Conservation (phyloP, 2,329 filamentous ascomycete species). For the Monilinia aucupariae region DNA sequence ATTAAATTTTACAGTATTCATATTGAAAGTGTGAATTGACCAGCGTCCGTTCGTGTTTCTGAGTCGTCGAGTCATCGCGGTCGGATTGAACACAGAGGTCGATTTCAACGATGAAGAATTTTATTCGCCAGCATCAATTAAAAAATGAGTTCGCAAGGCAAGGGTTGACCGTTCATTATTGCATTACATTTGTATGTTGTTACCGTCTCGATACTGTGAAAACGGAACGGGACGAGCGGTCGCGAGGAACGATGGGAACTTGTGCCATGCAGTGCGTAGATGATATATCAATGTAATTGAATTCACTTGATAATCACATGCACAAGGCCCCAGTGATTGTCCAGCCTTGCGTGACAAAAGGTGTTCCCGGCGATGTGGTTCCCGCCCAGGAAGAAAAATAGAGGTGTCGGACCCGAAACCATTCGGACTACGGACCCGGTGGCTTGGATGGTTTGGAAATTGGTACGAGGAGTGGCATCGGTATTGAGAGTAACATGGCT, state of each 20-base stretch:
- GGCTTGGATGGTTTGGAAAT: neutral
- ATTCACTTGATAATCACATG: neutral
- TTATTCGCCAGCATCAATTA: neutral
- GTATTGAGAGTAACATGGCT: too few relatives aligned
- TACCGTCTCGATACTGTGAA: neutral
- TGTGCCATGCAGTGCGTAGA: conserved; percentile 4
- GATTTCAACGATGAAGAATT: neutral
- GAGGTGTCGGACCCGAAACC: neutral
- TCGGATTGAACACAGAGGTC: too few relatives aligned
- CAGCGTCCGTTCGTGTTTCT: neutral
- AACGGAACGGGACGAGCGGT: neutral
- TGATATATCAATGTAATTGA: neutral
- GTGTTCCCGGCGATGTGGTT: neutral
- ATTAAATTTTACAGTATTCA: neutral
- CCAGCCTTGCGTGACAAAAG: neutral
- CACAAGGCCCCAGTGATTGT: neutral
- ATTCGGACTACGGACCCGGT: neutral
- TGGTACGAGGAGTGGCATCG: too few relatives aligned
- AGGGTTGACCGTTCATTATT: neutral
- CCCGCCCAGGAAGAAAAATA: neutral
- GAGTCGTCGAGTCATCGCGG: neutral
- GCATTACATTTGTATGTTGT: neutral
- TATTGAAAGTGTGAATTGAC: too few relatives aligned
- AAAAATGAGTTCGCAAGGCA: neutral
- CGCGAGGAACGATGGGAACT: neutral